Evolutionary conservation across 495 filamentous ascomycete genomes (phyloP).

Genomic region (Barbatosphaeria neglecta): DNA sequence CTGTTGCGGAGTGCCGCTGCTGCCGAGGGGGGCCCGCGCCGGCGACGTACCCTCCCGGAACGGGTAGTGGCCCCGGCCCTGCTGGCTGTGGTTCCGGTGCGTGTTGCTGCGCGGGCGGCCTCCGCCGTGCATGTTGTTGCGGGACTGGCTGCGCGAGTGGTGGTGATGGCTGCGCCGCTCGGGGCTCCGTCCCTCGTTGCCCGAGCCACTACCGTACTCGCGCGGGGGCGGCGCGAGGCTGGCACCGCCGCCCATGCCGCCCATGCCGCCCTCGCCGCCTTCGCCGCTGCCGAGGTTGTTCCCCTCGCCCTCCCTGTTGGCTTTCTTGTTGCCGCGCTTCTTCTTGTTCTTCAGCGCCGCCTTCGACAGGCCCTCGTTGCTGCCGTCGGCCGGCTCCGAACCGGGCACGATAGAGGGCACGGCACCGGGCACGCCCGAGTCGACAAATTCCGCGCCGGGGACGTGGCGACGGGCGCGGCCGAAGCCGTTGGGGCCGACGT

Average conservation of each 20-base stretch:
- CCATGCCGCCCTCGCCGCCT: slow-evolving; percentile 7
- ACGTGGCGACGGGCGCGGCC: slow-evolving; percentile 50
- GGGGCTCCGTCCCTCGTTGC: slow-evolving; percentile 49
- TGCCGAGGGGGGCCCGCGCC: slow-evolving; percentile 19
- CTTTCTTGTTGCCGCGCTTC: slow-evolving; percentile 94
- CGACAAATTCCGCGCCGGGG: slow-evolving; percentile 43
- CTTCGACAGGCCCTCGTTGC: slow-evolving; percentile 70
- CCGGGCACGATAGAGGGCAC: slow-evolving; percentile 48
- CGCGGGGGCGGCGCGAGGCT: slow-evolving; percentile 30
- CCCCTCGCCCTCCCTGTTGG: slow-evolving; percentile 52
- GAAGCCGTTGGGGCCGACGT: slow-evolving; percentile 63
- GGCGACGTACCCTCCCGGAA: slow-evolving; percentile 3
- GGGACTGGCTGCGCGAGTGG: slow-evolving; percentile 44
- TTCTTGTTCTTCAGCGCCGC: slow-evolving; percentile 96
- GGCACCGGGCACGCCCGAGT: slow-evolving; percentile 58
- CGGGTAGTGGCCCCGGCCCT: slow-evolving; percentile 19
- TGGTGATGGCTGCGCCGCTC: slow-evolving; percentile 42
- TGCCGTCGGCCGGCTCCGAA: slow-evolving; percentile 53
- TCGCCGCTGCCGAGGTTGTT: background rate
- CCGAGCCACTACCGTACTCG: slow-evolving; percentile 22
- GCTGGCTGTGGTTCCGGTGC: slow-evolving; percentile 24
- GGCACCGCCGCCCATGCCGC: slow-evolving; percentile 13
- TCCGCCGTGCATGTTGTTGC: slow-evolving; percentile 32
- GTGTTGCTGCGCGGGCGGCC: slow-evolving; percentile 34
- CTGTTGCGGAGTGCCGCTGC: slow-evolving; percentile 10